Conservation (phyloP, 2,329 filamentous ascomycete genomes). For the Aaosphaeria arxii region DNA sequence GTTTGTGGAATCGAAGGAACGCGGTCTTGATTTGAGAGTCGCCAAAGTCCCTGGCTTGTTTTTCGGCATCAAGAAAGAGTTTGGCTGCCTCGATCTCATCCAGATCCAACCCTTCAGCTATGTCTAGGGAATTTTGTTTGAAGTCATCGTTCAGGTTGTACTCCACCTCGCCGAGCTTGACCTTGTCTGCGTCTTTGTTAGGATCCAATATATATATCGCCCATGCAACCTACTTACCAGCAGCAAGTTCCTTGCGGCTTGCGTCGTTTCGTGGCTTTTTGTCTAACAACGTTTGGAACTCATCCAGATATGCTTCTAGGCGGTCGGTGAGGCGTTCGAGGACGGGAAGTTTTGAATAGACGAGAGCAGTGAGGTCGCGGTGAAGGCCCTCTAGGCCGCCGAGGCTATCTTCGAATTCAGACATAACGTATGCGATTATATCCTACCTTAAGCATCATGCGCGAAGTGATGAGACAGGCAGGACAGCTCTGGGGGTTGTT, state of each 20-base stretch:
- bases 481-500: too few species aligned
- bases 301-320: slow-evolving; percentile 64
- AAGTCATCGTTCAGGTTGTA: slow-evolving; percentile 86
- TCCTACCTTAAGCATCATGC: slow-evolving; percentile 27
- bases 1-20: slow-evolving; percentile 84
- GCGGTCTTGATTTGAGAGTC: slow-evolving; percentile 73
- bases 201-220: neutral
- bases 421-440: slow-evolving; percentile 53
- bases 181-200: slow-evolving; percentile 57
- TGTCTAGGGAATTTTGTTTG: slow-evolving; percentile 72
- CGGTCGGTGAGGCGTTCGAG: slow-evolving; percentile 65
- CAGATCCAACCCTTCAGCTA: slow-evolving; percentile 85
- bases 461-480: neutral
- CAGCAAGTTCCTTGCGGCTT: slow-evolving; percentile 64
- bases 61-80: slow-evolving; percentile 70
- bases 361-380: slow-evolving; percentile 75
- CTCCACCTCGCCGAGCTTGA: slow-evolving; percentile 68
- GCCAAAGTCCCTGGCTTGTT: slow-evolving; percentile 66
- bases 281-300: slow-evolving; percentile 70
- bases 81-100: slow-evolving; percentile 83
- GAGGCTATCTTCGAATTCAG: slow-evolving; percentile 67
- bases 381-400: slow-evolving; percentile 80
- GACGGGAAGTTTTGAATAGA: slow-evolving; percentile 67
- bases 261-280: slow-evolving; percentile 71
- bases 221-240: slow-evolving; percentile 13